Conservation (phyloP, 305 asterid genomes). For the Fraxinus baroniana region DNA sequence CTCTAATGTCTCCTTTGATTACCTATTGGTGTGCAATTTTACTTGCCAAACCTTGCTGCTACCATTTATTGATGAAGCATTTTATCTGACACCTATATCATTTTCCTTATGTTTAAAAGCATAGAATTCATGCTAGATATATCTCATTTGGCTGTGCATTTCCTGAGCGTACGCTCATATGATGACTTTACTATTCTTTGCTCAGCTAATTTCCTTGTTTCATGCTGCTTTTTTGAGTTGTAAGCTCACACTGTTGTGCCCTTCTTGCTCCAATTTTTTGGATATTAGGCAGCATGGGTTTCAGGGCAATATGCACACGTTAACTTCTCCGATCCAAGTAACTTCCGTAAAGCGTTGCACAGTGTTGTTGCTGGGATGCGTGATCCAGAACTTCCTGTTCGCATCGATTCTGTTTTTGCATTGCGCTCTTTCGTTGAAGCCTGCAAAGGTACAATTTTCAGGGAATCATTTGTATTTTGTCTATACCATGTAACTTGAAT, state of each 20-base stretch:
- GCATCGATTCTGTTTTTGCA: conserved; percentile 96
- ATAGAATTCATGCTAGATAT: not conserved
- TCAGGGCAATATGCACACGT: conserved; percentile 97
- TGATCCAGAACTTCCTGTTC: conserved; percentile 96
- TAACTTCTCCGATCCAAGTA: conserved; percentile 75
- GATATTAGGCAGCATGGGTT: conserved; percentile 97
- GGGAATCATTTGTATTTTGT: conserved; percentile 5
- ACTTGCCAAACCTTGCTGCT: not conserved
- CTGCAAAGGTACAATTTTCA: conserved; percentile 59
- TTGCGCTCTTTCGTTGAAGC: conserved; percentile 95
- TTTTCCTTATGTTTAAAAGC: not conserved
- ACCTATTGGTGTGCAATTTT: conserved; percentile 7
- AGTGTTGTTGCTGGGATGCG: conserved; percentile 98
- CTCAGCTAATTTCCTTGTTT: not conserved
- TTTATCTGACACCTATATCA: conserved; percentile 3
- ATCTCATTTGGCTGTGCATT: not conserved
- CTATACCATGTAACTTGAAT: not conserved
- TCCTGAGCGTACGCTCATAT: not conserved
- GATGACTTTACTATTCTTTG: not conserved
- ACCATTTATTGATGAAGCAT: conserved; percentile 1
- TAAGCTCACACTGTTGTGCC: conserved; percentile 22
- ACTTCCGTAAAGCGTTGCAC: conserved; percentile 83
- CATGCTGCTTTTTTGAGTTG: conserved; percentile 3
- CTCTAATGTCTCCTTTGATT: conserved; percentile 17
- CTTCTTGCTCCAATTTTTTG: conserved; percentile 23